Evolutionary conservation across 1,139 yeast genomes (phyloP).

Genomic region (Neolecta irregularis): DNA sequence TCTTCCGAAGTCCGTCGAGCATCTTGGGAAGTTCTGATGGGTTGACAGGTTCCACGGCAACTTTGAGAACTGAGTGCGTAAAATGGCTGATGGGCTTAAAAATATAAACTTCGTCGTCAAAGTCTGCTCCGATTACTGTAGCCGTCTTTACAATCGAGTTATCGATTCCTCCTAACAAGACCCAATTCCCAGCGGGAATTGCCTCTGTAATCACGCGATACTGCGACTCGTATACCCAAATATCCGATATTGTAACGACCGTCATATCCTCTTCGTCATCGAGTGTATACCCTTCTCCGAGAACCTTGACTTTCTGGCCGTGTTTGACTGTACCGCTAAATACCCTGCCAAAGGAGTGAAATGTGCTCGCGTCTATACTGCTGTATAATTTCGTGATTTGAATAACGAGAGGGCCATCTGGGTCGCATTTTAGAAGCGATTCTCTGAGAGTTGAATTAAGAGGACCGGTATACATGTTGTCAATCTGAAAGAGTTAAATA

Average conservation of each 20-base stretch:
- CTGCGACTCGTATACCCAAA: slow-evolving; percentile 57
- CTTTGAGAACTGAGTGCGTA: slow-evolving; percentile 50
- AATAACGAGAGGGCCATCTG: slow-evolving; percentile 36
- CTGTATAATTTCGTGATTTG: slow-evolving; percentile 49
- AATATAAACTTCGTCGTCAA: slow-evolving; percentile 20
- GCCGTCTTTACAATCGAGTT: slow-evolving; percentile 43
- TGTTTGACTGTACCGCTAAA: slow-evolving; percentile 41
- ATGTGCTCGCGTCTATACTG: slow-evolving; percentile 31
- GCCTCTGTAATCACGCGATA: slow-evolving; percentile 43
- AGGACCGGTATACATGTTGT: slow-evolving; percentile 21
- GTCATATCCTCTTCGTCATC: slow-evolving; percentile 41
- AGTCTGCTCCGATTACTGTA: slow-evolving; percentile 30
- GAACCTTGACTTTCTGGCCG: slow-evolving; percentile 36
- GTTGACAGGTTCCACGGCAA: slow-evolving; percentile 66
- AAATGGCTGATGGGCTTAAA: slow-evolving; percentile 34
- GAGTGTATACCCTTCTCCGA: slow-evolving; percentile 40
- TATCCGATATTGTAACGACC: slow-evolving; percentile 29
- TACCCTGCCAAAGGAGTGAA: slow-evolving; percentile 46
- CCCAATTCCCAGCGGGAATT: slow-evolving; percentile 51
- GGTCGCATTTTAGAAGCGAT: slow-evolving; percentile 23
- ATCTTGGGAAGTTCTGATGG: slow-evolving; percentile 69
- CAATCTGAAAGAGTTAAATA: background rate
- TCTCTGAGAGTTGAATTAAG: slow-evolving; percentile 17
- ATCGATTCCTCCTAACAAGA: slow-evolving; percentile 50
- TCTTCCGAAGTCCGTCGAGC: slow-evolving; percentile 47